Evolutionary conservation across 768 basidiomycete species (phyloP).

Genomic region (Phylloporus sp.): DNA sequence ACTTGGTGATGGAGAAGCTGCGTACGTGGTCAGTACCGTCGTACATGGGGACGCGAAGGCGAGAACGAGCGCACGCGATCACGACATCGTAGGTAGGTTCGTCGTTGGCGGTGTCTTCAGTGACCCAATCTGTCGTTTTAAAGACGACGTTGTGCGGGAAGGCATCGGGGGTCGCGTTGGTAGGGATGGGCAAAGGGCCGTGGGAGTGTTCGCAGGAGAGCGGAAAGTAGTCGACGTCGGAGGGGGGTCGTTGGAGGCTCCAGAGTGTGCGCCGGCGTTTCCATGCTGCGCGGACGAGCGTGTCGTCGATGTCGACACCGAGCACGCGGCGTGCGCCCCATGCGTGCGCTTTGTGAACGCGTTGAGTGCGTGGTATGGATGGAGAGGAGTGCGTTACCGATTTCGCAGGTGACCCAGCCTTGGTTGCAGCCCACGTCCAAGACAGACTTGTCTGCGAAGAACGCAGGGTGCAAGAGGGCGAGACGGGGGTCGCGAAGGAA

Average conservation of each 20-base stretch:
- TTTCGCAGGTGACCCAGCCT: slow-evolving; percentile 79
- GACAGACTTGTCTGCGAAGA: slow-evolving; percentile 55
- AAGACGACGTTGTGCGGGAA: slow-evolving; percentile 84
- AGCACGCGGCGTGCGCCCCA: slow-evolving; percentile 60
- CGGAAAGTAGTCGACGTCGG: slow-evolving; percentile 59
- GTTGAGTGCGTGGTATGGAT: neutral
- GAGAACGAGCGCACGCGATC: slow-evolving; percentile 53
- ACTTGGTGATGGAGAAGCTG: slow-evolving; percentile 77
- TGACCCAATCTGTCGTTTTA: slow-evolving; percentile 69
- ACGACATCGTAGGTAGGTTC: slow-evolving; percentile 67
- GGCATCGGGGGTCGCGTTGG: slow-evolving; percentile 17
- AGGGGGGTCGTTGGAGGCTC: slow-evolving; percentile 49
- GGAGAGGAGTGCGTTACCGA: slow-evolving; percentile 39
- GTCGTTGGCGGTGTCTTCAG: slow-evolving; percentile 50
- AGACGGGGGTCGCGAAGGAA: slow-evolving; percentile 59
- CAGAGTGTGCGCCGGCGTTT: slow-evolving; percentile 62
- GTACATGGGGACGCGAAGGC: neutral
- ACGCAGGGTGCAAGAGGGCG: slow-evolving; percentile 46
- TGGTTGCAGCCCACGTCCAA: slow-evolving; percentile 88
- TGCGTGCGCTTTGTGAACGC: slow-evolving; percentile 49
- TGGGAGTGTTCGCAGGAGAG: slow-evolving; percentile 70
- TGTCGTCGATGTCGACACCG: slow-evolving; percentile 83
- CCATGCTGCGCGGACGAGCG: slow-evolving; percentile 73
- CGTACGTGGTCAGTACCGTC: neutral
- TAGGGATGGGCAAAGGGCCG: slow-evolving; percentile 67